Conservation (phyloP, 768 basidiomycete species). For the Termitomyces sp. region DNA sequence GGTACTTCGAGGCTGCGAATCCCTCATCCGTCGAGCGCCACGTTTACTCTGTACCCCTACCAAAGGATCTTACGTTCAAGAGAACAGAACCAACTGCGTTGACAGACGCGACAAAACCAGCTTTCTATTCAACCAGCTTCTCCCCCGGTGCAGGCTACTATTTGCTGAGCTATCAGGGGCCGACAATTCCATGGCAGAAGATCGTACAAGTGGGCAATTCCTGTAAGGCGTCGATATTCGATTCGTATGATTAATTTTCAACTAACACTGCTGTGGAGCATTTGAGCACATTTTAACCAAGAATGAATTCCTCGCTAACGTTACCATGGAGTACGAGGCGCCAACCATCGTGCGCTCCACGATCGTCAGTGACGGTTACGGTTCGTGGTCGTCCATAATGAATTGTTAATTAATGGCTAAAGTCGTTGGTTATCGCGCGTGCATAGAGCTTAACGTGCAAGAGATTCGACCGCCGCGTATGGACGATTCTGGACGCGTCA, state of each 20-base stretch:
- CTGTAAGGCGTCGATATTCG: slow-evolving; percentile 19
- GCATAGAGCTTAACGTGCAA: slow-evolving; percentile 77
- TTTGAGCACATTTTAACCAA: slow-evolving; percentile 63
- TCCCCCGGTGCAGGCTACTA: slow-evolving; percentile 87
- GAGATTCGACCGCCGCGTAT: slow-evolving; percentile 89
- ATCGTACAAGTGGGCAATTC: slow-evolving; percentile 49
- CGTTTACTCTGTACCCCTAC: slow-evolving; percentile 75
- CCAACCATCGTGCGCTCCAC: slow-evolving; percentile 68
- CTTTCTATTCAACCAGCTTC: slow-evolving; percentile 65
- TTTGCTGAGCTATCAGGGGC: slow-evolving; percentile 73
- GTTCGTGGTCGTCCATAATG: slow-evolving; percentile 33
- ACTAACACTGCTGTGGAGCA: slow-evolving; percentile 27
- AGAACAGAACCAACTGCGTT: slow-evolving; percentile 37
- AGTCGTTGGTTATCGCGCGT: slow-evolving; percentile 12
- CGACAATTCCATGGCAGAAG: slow-evolving; percentile 82
- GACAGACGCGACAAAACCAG: slow-evolving; percentile 46
- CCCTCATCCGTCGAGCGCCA: slow-evolving; percentile 80
- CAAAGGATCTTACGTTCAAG: slow-evolving; percentile 34
- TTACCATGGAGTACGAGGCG: slow-evolving; percentile 61
- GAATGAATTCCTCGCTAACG: slow-evolving; percentile 61
- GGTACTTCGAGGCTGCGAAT: slow-evolving; percentile 85
- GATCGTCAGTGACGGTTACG: slow-evolving; percentile 76
- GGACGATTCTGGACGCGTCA: slow-evolving; percentile 92
- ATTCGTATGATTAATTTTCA: background rate
- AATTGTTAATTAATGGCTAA: slow-evolving; percentile 4